A percentile compares a stretch with the other conserved stretches of the same genome.
Evolutionary conservation across 148 eudicot genomes (phyloP).

Genomic region (Hydrangea macrophylla): DNA sequence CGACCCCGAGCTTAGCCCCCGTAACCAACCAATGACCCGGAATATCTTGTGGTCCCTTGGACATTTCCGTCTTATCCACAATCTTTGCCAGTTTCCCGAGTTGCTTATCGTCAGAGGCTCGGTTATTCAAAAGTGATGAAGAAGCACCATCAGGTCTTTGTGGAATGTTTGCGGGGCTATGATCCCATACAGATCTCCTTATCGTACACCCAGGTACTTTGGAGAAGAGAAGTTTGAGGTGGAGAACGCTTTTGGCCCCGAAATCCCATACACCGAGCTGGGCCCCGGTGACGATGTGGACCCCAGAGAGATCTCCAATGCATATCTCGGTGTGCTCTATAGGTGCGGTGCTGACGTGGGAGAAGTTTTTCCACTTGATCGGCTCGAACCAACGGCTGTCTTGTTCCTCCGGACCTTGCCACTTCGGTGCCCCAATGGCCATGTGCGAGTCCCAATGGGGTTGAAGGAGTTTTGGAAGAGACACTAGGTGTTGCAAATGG

Average conservation of each 20-base stretch:
- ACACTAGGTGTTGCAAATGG: conserved; percentile 84
- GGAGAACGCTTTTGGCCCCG: conserved; percentile 78
- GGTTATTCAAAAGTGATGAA: conserved; percentile 23
- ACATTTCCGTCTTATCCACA: conserved; percentile 88
- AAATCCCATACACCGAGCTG: conserved; percentile 99
- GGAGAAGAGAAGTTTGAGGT: conserved; percentile 93
- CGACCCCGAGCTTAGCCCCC: conserved; percentile 97
- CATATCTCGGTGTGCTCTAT: conserved; percentile 77
- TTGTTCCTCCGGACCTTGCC: conserved; percentile 99
- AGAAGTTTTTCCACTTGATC: conserved; percentile 95
- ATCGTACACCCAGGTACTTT: conserved; percentile 96
- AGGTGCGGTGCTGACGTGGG: conserved; percentile 95
- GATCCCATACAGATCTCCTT: conserved; percentile 96
- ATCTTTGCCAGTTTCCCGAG: conserved; percentile 68
- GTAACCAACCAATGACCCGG: conserved; percentile 98
- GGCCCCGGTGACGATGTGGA: conserved; percentile 94
- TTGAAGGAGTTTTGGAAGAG: conserved; percentile 92
- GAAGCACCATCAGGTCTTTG: conserved; percentile 39
- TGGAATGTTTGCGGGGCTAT: conserved; percentile 56
- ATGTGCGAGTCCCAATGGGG: conserved; percentile 97
- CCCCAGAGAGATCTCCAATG: conserved; percentile 95
- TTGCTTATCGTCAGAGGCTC: conserved; percentile 33
- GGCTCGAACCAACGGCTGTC: conserved; percentile 99
- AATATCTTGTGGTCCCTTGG: conserved; percentile 83
- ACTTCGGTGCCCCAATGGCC: conserved; percentile 92